phyloP scores from a whole-genome alignment of 345 rosid species.

The Salix brachista region DNA sequence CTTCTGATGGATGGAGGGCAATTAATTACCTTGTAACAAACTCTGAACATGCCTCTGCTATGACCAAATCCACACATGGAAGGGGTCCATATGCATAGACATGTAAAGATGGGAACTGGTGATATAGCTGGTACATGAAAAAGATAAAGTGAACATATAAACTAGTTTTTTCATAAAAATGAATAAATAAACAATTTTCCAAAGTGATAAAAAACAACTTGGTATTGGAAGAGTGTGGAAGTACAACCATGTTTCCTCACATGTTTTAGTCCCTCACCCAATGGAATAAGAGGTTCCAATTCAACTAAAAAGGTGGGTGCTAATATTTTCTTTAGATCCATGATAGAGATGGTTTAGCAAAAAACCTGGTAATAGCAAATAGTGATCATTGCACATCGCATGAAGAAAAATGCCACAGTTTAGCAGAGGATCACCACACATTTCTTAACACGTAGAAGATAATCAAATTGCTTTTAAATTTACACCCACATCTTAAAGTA shows the following conservation, averaged over 20 bases:
- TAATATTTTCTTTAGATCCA: too few relatives aligned
- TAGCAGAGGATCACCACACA: background rate
- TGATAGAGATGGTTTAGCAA: background rate
- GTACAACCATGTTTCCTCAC: background rate
- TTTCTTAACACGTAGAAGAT: background rate
- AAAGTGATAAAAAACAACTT: background rate
- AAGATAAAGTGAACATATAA: background rate
- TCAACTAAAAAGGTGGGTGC: background rate
- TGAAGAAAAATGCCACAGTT: background rate
- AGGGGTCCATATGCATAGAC: conserved; percentile 83
- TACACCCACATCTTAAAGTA: background rate
- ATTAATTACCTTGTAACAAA: conserved; percentile 74
- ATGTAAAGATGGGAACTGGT: conserved; percentile 56
- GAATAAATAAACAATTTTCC: background rate
- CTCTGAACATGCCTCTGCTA: conserved; percentile 75
- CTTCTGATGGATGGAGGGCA: conserved; percentile 6
- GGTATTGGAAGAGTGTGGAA: background rate
- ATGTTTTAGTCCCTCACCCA: background rate
- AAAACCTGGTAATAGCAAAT: background rate
- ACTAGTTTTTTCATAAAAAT: background rate
- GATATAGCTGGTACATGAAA: conserved; percentile 45
- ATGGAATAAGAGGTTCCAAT: background rate
- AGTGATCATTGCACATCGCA: background rate
- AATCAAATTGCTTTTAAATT: background rate
- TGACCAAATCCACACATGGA: conserved; percentile 70